Evolutionary conservation across 768 basidiomycete genomes (phyloP), one percentile per base, ranked within the genome.

Genomic region (Hericium erinaceus): DNA sequence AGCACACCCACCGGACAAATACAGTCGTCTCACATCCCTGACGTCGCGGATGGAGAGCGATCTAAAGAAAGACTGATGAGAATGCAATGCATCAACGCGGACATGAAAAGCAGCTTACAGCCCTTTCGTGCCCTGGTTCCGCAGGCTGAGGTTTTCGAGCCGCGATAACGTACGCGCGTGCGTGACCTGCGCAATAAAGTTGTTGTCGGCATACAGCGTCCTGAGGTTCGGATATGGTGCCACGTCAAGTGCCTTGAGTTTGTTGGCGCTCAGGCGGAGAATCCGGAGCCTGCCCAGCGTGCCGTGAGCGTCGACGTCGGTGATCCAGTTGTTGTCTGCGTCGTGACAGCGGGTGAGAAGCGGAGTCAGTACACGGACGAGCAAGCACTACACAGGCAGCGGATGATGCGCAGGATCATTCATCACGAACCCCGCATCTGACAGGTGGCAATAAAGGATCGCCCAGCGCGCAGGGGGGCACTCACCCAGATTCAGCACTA

Each of bases 151-250:
- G 66, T 92, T 92, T 72, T 98, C 94, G 66, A 99, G 74, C 71
- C 82, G 89, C 53, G 69, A 72, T 64, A 90, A 72, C 15, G 80
- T 76, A 60, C 80, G 77, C 65, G 81, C 73, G 69, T 80, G 81
- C 49, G 65, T 69, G 52, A 89, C 68, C 50, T 73, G 66, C 37
- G 68, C 72, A 37, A 91, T 75, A 41, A 70, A 69, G 68, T 97
- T 95, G 70, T 86, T 85, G 76, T 99, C 97, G 70, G 89, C 83
- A 70, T 97, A 98, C 13, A 99, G 80, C 67, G 91, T 95, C 62
- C 93, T 83, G 65, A 98, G 72, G 69, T 83, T 85, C 2, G 81
- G 74, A 67, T 89, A 81, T 39, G 75, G 71, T 38, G 77, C 77
- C 13, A 75, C 64, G 65, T 92, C 78, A 57, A 99, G 76, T 58